Evolutionary conservation across 73 alveolate species (phyloP), one percentile per base, ranked within the genome.

Genomic region (Paramecium caudatum): DNA sequence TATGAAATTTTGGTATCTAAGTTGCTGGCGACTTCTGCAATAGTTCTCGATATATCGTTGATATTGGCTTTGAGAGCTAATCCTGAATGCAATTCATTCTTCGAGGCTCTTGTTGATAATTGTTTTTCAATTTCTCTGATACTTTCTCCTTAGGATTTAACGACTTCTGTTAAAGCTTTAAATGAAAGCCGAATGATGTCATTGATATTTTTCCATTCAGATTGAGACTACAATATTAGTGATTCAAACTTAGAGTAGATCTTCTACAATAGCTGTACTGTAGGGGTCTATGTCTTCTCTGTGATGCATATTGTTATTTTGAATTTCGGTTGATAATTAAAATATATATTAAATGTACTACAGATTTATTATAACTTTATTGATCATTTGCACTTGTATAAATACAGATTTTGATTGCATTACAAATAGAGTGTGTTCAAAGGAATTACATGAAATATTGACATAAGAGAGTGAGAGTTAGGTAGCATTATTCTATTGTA

Each of bases 111-210:
- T 9, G 95, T 82, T 23, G 98, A 96, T n/a, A 96, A 92, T 6
- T 93, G 90, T 37, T 85, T 55, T 82, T 98, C 99, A 3, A 98
- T 87, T 55, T 94, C 99, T 70, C 96, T 87, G 16, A 98, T 90
- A 5, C 98, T 96, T 23, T 87, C 91, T 8, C 99, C 99, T 90
- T 98, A 95, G 49, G 92, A 39, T 46, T 92, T 90, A 15, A 98
- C 97, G 16, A 97, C 98, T 61, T 97, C 99, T 15, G 96, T 93
- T 62, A 98, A 91, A 37, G 99, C 98, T 87, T 94, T 98, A 92
- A 98, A 94, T 33, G 98, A 92, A 6, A 98, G 65, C 78, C 97
- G 91, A 39, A 98, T 94, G 47, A 98, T 98, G 41, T 97, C 99
- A 86, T 95, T 94, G 21, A 98, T 91, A 62, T 95, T 92, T 49